Conservation (phyloP, 257 asterid genomes). For the Knoxia roxburghii region DNA sequence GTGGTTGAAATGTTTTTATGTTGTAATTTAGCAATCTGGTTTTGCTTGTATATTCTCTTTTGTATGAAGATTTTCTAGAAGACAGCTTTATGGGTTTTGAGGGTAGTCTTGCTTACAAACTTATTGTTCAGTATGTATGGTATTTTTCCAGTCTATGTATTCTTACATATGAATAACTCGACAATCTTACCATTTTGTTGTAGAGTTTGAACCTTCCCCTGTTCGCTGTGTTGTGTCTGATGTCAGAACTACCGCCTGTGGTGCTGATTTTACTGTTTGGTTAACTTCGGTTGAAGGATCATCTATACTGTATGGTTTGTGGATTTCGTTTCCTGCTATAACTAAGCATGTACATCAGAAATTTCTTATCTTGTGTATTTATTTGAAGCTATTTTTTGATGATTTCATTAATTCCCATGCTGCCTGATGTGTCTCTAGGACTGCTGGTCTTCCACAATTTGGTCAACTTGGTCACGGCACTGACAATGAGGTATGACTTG, state of each 20-base stretch:
- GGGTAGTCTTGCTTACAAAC: neutral
- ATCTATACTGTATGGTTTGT: slow-evolving; percentile 78
- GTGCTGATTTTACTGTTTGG: slow-evolving; percentile 96
- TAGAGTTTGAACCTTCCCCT: slow-evolving; percentile 83
- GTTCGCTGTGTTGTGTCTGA: slow-evolving; percentile 69
- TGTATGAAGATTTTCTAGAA: neutral
- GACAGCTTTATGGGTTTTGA: neutral
- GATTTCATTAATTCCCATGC: slow-evolving; percentile 4
- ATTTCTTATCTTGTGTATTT: neutral
- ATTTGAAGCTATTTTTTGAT: neutral
- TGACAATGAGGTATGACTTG: slow-evolving; percentile 70
- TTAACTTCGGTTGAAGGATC: slow-evolving; percentile 85
- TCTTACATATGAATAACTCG: neutral
- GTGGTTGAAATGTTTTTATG: neutral
- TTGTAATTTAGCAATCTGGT: neutral
- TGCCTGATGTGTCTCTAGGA: slow-evolving; percentile 35
- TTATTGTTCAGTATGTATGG: neutral
- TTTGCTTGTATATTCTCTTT: neutral
- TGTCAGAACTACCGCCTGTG: slow-evolving; percentile 58
- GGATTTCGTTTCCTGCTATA: slow-evolving; percentile 15
- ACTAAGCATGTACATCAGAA: neutral
- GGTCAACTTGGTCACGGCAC: slow-evolving; percentile 99
- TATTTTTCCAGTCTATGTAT: neutral
- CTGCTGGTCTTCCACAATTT: slow-evolving; percentile 97
- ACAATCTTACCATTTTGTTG: slow-evolving; percentile 19